A percentile compares a stretch with the other conserved stretches of the same genome.
These are phyloP conservation scores for Halenospora varia DNA, from an alignment of 495 filamentous ascomycete species.

Conservation along the genomic window DNA sequence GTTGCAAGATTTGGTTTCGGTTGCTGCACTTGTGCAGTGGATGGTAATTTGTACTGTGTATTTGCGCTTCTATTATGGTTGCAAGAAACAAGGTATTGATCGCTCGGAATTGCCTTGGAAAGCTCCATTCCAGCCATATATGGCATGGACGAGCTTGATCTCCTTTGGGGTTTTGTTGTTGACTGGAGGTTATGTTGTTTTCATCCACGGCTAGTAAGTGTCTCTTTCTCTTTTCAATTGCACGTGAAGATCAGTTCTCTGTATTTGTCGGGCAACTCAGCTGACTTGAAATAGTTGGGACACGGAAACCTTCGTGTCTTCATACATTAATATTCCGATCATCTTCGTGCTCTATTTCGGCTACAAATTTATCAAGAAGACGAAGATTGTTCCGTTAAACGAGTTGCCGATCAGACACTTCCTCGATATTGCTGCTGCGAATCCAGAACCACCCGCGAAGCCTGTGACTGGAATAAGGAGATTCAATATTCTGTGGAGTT, in stretches of 20 bases:
- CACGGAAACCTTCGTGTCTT: constrained; percentile 46
- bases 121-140: constrained; percentile 56
- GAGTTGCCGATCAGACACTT: constrained; percentile 22
- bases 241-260: neutral
- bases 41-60: constrained; percentile 51
- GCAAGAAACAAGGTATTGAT: constrained; percentile 52
- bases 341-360: constrained; percentile 52
- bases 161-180: constrained; percentile 46
- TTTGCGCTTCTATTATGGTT: constrained; percentile 52
- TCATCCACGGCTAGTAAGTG: constrained; percentile 17
- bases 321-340: constrained; percentile 58
- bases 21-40: constrained; percentile 58
- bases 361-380: constrained; percentile 48
- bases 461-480: constrained; percentile 9
- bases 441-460: constrained; percentile 16
- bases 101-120: constrained; percentile 53
- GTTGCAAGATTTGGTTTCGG: constrained; percentile 55
- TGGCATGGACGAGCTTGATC: constrained; percentile 52
- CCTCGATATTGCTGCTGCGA: constrained; percentile 21
- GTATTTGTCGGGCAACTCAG: no score
- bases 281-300: constrained; percentile 14
- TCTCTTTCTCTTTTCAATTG: constrained; percentile 5
- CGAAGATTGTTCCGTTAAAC: constrained; percentile 20
- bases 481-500: constrained; percentile 22
- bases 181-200: constrained; percentile 18